phyloP scores from a whole-genome alignment of 495 filamentous ascomycete genomes.

The Tuber borchii region DNA sequence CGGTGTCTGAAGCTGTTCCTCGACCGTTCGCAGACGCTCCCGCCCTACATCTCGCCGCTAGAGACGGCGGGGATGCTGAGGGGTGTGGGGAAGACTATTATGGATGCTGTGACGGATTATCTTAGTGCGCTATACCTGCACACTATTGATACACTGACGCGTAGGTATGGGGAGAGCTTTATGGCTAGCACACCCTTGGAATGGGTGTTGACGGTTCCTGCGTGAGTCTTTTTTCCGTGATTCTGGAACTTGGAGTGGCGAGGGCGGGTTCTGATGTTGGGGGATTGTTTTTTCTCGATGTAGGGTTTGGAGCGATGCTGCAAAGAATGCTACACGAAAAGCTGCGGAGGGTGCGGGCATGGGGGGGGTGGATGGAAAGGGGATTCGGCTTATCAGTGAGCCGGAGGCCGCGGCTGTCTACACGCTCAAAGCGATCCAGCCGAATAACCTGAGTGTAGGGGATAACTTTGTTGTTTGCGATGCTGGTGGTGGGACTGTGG shows the following conservation, averaged over 20 bases:
- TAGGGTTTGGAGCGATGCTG: constrained; percentile 66
- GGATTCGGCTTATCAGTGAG: constrained; percentile 65
- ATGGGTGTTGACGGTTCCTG: constrained; percentile 66
- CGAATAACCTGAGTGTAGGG: constrained; percentile 55
- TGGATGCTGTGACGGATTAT: constrained; percentile 60
- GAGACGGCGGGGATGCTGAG: constrained; percentile 66
- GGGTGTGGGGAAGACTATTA: constrained; percentile 54
- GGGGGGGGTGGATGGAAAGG: constrained; percentile 37
- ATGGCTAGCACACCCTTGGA: constrained; percentile 57
- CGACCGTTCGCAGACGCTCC: constrained; percentile 66
- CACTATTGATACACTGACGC: constrained; percentile 64
- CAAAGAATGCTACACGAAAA: constrained; percentile 59
- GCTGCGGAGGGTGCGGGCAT: constrained; percentile 65
- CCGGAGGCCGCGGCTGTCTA: constrained; percentile 73
- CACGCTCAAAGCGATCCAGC: constrained; percentile 60
- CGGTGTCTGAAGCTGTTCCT: constrained; percentile 73
- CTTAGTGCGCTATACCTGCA: constrained; percentile 62
- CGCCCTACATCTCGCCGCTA: constrained; percentile 64
- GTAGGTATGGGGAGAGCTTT: constrained; percentile 56
- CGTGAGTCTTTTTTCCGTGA: constrained; percentile 42
- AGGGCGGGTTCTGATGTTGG: constrained; percentile 41
- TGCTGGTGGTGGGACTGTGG: constrained; percentile 68
- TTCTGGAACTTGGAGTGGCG: constrained; percentile 14
- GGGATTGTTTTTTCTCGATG: constrained; percentile 40
- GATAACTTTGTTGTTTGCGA: constrained; percentile 73